Evolutionary conservation across 306 rosid genomes (phyloP), one percentile per base, ranked within the genome.

Genomic region (Pyrus bretschneideri): DNA sequence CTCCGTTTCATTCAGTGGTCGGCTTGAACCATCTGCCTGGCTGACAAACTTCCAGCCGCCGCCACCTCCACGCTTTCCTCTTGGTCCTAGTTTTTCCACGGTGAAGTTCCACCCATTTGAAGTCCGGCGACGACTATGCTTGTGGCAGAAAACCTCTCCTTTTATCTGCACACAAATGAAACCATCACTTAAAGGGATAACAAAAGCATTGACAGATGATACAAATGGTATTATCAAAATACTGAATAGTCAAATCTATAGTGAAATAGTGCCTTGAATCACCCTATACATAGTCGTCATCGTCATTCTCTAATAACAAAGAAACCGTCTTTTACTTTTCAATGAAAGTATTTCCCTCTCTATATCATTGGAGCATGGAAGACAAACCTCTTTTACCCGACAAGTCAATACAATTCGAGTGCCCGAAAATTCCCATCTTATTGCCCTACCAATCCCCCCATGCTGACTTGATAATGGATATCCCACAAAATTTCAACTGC

Each of bases 31-130:
- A 88, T 95, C 91, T 0, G 97, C 90, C 80, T 85, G 70, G 87
- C 96, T 90, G 18, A 88, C 93, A 77, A 95, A 92, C 85, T 87
- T 95, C 98, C 97, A 89, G 58, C 97, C 96, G 0, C 96, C 97
- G 6, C 90, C 96, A 67, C 81, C 85, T 40, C 98, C 97, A 75
- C 91, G 93, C 81, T 89, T 91, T 73, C 97, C 98, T 30, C 68
- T 82, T 3, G 88, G 64, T 70, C 98, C 98, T 83, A 95, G 12
- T 86, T 90, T 95, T 87, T 95, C 97, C 55, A 95, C 88, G 0
- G 91, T 92, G 73, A 88, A 84, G 76, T 88, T 84, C 97, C 98
- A 95, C 44, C 97, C 97, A 45, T 89, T 76, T 27, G 87, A 67
- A 59, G 91, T 74, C 9, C 97, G 91, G 11, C 97, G 86, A 72